Conservation (phyloP, 108 stramenopile genomes). For the Cyclotella baltica region DNA sequence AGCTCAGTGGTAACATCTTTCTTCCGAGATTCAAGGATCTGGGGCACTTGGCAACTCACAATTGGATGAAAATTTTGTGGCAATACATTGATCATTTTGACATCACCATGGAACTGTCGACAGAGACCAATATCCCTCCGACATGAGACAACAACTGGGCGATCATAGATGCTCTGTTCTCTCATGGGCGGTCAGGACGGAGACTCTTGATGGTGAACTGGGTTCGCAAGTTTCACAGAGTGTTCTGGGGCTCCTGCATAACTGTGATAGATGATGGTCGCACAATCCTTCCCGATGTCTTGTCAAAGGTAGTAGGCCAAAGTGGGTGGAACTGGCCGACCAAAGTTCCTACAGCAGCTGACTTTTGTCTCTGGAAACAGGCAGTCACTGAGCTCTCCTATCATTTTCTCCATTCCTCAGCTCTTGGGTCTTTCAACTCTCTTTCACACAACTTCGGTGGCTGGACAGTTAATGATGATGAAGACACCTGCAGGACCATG, state of each 20-base stretch:
- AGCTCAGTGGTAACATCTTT: slow-evolving; percentile 7
- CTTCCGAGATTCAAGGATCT: not conserved
- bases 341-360: not conserved
- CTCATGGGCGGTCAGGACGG: not conserved
- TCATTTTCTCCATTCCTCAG: not conserved
- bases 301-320: not conserved
- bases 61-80: slow-evolving; percentile 15
- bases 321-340: not conserved
- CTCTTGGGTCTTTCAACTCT: not conserved
- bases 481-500: not conserved
- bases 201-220: not conserved
- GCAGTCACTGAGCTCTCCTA: not conserved
- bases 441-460: not conserved
- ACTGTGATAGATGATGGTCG: not conserved
- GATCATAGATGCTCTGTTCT: not conserved
- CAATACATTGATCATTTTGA: not conserved
- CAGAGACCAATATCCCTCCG: not conserved
- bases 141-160: not conserved
- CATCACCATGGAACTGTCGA: not conserved
- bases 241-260: not conserved
- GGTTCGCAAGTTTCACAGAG: not conserved
- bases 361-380: not conserved
- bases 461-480: not conserved
- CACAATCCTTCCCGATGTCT: not conserved
- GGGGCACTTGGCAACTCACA: not conserved